Conservation (phyloP, 2,329 filamentous ascomycete genomes). For the Penicillium sp. region DNA sequence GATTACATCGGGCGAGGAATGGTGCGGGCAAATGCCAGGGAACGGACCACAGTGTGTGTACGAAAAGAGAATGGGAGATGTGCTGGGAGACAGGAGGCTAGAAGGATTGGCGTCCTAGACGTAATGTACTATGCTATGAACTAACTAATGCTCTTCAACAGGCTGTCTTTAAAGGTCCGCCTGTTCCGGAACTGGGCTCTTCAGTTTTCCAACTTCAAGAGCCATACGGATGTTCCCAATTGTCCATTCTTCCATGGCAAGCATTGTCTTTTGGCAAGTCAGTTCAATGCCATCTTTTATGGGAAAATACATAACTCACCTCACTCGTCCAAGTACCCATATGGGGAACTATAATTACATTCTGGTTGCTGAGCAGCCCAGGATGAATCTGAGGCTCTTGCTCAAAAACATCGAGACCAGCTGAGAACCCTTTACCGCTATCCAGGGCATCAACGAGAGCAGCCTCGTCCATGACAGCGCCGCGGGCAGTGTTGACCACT, state of each 20-base stretch:
- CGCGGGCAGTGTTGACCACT: constrained; percentile 79
- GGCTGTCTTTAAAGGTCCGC: constrained; percentile 38
- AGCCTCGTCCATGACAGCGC: constrained; percentile 77
- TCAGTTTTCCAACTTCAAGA: constrained; percentile 61
- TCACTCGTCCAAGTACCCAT: constrained; percentile 82
- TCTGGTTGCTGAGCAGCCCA: constrained; percentile 67
- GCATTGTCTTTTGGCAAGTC: constrained; percentile 47
- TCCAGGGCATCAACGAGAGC: constrained; percentile 74
- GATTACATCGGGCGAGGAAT: background rate
- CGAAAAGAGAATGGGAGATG: too few species aligned
- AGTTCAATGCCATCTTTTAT: background rate
- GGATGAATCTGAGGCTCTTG: constrained; percentile 75
- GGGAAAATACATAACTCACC: constrained; percentile 29
- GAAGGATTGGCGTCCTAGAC: background rate
- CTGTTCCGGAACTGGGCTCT: constrained; percentile 73
- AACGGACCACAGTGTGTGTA: too few species aligned
- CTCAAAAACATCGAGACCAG: constrained; percentile 79
- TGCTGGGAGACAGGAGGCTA: too few species aligned
- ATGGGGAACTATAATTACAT: constrained; percentile 75
- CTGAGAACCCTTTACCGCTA: constrained; percentile 66
- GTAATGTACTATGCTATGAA: background rate
- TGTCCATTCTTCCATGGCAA: constrained; percentile 70
- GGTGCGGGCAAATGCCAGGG: too few species aligned
- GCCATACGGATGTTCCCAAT: constrained; percentile 68
- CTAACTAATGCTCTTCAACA: too few species aligned